Evolutionary conservation across 148 eudicot species (phyloP).

Genomic region (Nepenthes mirabilis): DNA sequence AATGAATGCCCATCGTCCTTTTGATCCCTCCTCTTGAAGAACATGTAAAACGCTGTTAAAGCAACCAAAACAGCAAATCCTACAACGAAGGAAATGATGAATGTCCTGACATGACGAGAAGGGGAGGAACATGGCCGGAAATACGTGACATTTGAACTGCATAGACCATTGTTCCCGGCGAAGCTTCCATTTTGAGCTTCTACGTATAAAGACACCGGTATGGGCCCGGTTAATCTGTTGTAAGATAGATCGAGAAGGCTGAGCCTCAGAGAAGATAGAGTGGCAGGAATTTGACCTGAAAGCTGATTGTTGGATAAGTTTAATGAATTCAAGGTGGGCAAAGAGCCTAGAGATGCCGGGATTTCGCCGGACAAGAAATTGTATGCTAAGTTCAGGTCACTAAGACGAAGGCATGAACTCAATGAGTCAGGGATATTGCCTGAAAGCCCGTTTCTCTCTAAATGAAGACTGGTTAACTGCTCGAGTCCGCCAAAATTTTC

Average conservation of each 20-base stretch:
- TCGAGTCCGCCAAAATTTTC: constrained; percentile 33
- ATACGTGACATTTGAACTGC: constrained; percentile 39
- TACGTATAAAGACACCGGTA: constrained; percentile 41
- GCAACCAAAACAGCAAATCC: constrained; percentile 20
- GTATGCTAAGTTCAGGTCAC: constrained; percentile 44
- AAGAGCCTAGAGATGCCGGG: constrained; percentile 43
- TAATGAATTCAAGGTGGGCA: constrained; percentile 47
- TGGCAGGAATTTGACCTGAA: constrained; percentile 56
- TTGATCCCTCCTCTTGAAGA: constrained; percentile 23
- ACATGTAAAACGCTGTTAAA: constrained; percentile 23
- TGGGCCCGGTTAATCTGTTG: constrained; percentile 46
- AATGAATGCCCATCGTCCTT: constrained; percentile 24
- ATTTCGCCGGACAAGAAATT: constrained; percentile 53
- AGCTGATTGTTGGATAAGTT: constrained; percentile 57
- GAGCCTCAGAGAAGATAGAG: constrained; percentile 41
- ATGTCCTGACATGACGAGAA: constrained; percentile 10
- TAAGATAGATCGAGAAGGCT: constrained; percentile 66
- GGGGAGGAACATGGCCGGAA: constrained; percentile 32
- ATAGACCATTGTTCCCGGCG: constrained; percentile 54
- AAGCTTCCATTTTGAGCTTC: constrained; percentile 60
- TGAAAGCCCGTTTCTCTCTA: constrained; percentile 34
- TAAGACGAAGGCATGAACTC: constrained; percentile 41
- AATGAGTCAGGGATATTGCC: constrained; percentile 54
- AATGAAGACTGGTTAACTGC: constrained; percentile 30
- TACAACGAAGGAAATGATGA: constrained; percentile 28